phyloP scores from a whole-genome alignment of 164 flowering plant species.

The Piper betle region DNA sequence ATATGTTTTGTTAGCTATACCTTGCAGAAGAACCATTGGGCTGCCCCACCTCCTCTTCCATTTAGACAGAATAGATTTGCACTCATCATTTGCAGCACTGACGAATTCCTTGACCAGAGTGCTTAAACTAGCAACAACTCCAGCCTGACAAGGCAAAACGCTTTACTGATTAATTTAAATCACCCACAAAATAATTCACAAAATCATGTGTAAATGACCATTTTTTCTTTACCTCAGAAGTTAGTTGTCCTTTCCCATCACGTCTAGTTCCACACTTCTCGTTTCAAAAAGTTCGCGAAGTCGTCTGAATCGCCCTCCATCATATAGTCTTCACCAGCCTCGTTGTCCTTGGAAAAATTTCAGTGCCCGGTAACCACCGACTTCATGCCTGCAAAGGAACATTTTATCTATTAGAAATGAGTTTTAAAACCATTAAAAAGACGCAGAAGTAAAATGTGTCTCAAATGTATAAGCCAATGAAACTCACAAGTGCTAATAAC shows the following conservation, averaged over 20 bases:
- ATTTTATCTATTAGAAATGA: too few relatives aligned
- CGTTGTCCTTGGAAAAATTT: conserved; percentile 88
- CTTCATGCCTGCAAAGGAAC: conserved; percentile 53
- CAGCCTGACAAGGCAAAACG: conserved; percentile 45
- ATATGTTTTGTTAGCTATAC: conserved; percentile 31
- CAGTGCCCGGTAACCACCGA: conserved; percentile 86
- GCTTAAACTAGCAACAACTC: conserved; percentile 44
- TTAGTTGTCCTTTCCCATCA: conserved; percentile 76
- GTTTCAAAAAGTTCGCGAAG: conserved; percentile 81
- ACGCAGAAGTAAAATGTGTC: too few relatives aligned
- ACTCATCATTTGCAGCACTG: conserved; percentile 52
- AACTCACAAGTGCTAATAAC: too few relatives aligned
- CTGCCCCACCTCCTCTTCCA: conserved; percentile 73
- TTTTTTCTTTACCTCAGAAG: conserved; percentile 58
- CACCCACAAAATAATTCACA: too few relatives aligned
- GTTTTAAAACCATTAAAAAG: too few relatives aligned
- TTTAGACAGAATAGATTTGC: conserved; percentile 36
- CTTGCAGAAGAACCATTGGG: conserved; percentile 64
- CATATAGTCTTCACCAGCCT: conserved; percentile 89
- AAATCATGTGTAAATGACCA: too few relatives aligned
- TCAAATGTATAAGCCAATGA: too few relatives aligned
- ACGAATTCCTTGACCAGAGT: conserved; percentile 73
- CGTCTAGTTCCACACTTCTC: too few relatives aligned
- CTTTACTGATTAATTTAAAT: too few relatives aligned
- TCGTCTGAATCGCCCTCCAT: conserved; percentile 80